A percentile compares a stretch with the other conserved stretches of the same genome.
phyloP scores from a whole-genome alignment of 768 basidiomycete genomes.

The Kwoniella sp. region DNA sequence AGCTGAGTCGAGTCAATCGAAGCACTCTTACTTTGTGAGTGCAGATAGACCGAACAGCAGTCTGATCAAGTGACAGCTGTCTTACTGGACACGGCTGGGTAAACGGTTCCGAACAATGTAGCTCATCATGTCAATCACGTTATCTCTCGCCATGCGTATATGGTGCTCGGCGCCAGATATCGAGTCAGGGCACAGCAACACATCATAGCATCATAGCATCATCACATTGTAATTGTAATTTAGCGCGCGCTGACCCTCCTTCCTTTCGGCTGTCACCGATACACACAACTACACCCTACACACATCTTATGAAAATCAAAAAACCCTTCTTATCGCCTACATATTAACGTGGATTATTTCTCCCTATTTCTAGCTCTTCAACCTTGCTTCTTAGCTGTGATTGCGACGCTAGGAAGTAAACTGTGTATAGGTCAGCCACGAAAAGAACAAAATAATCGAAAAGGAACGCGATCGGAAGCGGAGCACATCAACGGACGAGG shows the following conservation, averaged over 20 bases:
- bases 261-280: constrained; percentile 1
- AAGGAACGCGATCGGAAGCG: not conserved
- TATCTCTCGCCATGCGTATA: not conserved
- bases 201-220: too few relatives aligned
- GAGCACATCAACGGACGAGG: not conserved
- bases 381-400: too few relatives aligned
- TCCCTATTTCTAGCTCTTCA: too few relatives aligned
- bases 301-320: not conserved
- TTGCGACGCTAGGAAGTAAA: not conserved
- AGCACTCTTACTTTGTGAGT: too few relatives aligned
- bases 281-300: not conserved
- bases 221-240: not conserved
- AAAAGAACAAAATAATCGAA: not conserved
- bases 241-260: not conserved
- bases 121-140: not conserved
- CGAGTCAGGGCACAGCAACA: too few relatives aligned
- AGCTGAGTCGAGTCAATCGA: too few relatives aligned
- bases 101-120: too few relatives aligned
- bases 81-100: too few relatives aligned
- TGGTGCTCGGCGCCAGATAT: not conserved
- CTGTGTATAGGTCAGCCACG: not conserved
- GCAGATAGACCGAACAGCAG: too few relatives aligned
- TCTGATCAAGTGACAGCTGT: too few relatives aligned
- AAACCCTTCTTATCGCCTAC: not conserved
- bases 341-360: too few relatives aligned